Evolutionary conservation across 176 grass and related monocot species (phyloP).

Genomic region (Metroxylon sagu): DNA sequence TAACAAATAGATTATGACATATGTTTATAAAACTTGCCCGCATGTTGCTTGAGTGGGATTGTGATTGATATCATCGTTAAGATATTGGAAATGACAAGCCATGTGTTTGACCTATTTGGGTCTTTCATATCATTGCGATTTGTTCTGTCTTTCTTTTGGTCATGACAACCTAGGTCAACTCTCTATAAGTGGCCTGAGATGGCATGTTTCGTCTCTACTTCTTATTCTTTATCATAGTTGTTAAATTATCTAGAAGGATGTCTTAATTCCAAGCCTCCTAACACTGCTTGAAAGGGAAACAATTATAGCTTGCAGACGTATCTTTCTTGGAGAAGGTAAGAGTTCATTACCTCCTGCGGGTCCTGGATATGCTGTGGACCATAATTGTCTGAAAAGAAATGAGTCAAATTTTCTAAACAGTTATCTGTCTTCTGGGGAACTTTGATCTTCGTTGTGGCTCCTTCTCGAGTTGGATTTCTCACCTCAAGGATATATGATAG

Average conservation of each 20-base stretch:
- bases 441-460: no score
- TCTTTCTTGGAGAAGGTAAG: no score
- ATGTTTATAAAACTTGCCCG: slow-evolving; percentile 23
- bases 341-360: no score
- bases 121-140: slow-evolving; percentile 42
- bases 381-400: no score
- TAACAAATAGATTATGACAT: slow-evolving; percentile 35
- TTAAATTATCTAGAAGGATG: slow-evolving; percentile 23
- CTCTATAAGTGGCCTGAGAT: slow-evolving; percentile 39
- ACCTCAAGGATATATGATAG: no score
- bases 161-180: slow-evolving; percentile 45
- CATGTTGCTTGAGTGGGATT: slow-evolving; percentile 31
- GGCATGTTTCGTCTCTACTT: slow-evolving; percentile 43
- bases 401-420: no score
- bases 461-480: no score
- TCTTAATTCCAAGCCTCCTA: no score
- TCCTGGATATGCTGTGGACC: no score
- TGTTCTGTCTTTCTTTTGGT: slow-evolving; percentile 32
- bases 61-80: slow-evolving; percentile 35
- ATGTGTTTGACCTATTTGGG: slow-evolving; percentile 13
- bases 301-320: no score
- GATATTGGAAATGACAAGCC: slow-evolving; percentile 5
- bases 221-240: slow-evolving; percentile 5
- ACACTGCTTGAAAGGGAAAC: no score
- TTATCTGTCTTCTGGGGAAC: no score